Percentiles rank a stretch among this genome's conserved stretches.
phyloP scores from a whole-genome alignment of 225 moss, liverwort and hornwort species.

The Lunularia cruciata region DNA sequence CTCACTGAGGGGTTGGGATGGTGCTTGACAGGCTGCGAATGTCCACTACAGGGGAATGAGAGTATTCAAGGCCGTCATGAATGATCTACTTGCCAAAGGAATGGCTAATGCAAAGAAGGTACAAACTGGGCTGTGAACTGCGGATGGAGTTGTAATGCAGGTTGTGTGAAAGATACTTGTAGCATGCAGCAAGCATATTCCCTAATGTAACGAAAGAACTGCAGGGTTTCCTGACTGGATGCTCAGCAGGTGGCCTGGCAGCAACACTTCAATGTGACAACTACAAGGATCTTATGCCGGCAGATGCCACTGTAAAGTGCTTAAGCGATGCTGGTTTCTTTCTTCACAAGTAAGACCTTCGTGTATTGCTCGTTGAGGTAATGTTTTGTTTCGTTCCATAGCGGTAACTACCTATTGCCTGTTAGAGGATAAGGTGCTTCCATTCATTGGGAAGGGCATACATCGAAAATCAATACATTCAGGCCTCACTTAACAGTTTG shows the following conservation, averaged over 20 bases:
- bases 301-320: conserved; percentile 36
- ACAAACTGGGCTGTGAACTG: not conserved
- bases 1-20: not conserved
- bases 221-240: conserved; percentile 39
- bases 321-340: conserved; percentile 51
- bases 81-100: conserved; percentile 40
- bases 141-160: not conserved
- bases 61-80: conserved; percentile 46
- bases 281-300: conserved; percentile 38
- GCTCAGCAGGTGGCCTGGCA: conserved; percentile 52
- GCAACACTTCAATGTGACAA: conserved; percentile 47
- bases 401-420: too few species aligned
- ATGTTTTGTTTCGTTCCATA: too few species aligned
- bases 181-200: not conserved
- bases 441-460: too few species aligned
- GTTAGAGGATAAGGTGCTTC: too few species aligned
- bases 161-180: not conserved
- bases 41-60: conserved; percentile 44
- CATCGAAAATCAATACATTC: too few species aligned
- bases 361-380: too few species aligned
- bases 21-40: not conserved
- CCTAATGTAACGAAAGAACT: not conserved
- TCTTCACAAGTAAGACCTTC: conserved; percentile 32
- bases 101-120: conserved; percentile 44
- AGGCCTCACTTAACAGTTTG: too few species aligned